Conservation (phyloP, 305 asterid species). For the Fraxinus platypoda region DNA sequence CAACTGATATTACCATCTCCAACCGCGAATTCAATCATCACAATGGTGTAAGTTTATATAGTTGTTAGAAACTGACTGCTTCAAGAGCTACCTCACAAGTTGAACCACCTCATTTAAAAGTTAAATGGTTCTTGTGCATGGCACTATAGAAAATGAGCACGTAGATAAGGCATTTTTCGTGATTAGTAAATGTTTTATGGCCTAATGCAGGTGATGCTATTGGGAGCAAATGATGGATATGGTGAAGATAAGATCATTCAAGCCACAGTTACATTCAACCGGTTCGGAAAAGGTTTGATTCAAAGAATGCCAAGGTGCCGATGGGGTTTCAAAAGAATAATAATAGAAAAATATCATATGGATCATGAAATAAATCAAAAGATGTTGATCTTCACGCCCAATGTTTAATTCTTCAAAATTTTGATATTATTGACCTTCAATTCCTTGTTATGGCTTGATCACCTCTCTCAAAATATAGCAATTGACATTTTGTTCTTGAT, state of each 20-base stretch:
- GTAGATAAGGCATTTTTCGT: background rate
- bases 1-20: slow-evolving; percentile 69
- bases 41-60: slow-evolving; percentile 43
- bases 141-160: background rate
- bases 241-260: slow-evolving; percentile 39
- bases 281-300: slow-evolving; percentile 37
- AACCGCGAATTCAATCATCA: slow-evolving; percentile 76
- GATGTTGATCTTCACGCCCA: too few species aligned
- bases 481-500: too few species aligned
- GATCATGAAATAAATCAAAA: too few species aligned
- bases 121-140: background rate
- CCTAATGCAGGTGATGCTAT: slow-evolving; percentile 36
- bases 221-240: slow-evolving; percentile 36
- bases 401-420: too few species aligned
- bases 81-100: background rate
- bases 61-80: too few species aligned
- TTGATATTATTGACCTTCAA: too few species aligned
- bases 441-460: too few species aligned
- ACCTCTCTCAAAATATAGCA: too few species aligned
- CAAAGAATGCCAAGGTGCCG: slow-evolving; percentile 50
- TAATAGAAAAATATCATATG: too few species aligned
- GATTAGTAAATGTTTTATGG: background rate
- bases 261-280: slow-evolving; percentile 40
- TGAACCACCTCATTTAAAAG: background rate
- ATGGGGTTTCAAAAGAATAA: slow-evolving; percentile 43